Base-by-base conservation (phyloP, 2,329 filamentous ascomycete genomes). In the Didymella arachidicola region DNA sequence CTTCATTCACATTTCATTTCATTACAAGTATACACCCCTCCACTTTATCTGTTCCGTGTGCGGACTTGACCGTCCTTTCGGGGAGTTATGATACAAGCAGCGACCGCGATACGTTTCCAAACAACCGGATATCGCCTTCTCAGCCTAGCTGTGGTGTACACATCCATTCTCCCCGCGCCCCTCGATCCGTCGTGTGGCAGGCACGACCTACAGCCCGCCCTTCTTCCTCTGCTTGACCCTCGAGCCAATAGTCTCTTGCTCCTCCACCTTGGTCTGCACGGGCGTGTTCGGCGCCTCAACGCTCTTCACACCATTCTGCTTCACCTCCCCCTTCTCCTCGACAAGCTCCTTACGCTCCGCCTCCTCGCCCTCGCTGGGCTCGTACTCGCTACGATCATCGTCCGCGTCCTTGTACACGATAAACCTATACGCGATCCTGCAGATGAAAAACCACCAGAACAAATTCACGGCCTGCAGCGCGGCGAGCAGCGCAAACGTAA, bases 381-480 rank as follows among this genome's bases (percentile, higher is more conserved):
- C 85, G 30, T 88, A 87, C 45, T 89, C 88, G 60, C 89, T 92
- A 61, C 90, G 84, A 61, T 92, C 90, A 71, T 93, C 91, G 49
- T 87, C 84, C 32, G 83, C 84, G 19, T 83, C 81, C 51, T 85
- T 84, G 68, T 84, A 84, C 41, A 85, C 81, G 18, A 90, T 79
- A 66, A 91, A 90, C 59, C 90, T 84, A 69, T 88, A 91, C 45
- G 89, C 88, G 64, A 93, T 92, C 64, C 90, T 84, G 59, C 90
- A 74, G 69, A 94, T 92, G 77, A 89, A 87, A 77, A 88, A 91
- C 58, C 93, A 84, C 91, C 91, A 94, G 79, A 93, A 92, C 10
- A 93, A 76, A 74, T 94, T 94, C 52, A 94, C 82, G 1, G 87
- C 85, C 77, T 94, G 91, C 32, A 94, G 82, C 3, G 83, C 80